Conservation (phyloP, 83 land plant species). For the Thuja plicata region DNA sequence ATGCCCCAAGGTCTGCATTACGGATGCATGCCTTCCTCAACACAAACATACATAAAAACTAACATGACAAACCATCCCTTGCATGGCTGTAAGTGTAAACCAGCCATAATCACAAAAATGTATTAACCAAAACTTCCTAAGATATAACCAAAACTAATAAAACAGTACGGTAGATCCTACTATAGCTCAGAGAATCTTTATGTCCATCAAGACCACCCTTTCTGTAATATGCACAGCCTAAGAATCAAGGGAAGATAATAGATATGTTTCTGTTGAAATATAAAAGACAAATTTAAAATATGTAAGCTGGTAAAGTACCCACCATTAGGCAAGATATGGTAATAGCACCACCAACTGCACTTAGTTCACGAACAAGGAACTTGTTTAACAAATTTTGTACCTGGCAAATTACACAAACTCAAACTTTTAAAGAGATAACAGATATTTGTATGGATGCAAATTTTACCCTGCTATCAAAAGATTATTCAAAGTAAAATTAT, state of each 20-base stretch:
- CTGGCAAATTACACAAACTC: constrained; percentile 22
- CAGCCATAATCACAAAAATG: background rate
- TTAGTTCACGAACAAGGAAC: constrained; percentile 57
- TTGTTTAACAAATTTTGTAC: constrained; percentile 37
- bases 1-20: background rate
- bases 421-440: constrained; percentile 1
- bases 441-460: background rate
- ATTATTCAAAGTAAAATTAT: background rate
- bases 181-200: background rate
- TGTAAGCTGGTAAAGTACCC: background rate
- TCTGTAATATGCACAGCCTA: background rate
- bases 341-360: constrained; percentile 88
- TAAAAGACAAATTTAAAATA: background rate
- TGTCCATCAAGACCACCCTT: background rate
- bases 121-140: background rate
- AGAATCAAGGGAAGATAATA: background rate
- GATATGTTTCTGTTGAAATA: background rate
- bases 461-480: background rate
- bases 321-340: constrained; percentile 93
- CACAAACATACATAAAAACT: background rate
- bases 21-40: background rate
- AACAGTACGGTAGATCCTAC: background rate
- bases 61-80: background rate
- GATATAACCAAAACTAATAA: background rate
- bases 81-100: background rate